Conservation (phyloP, 2,329 filamentous ascomycete species). For the Aspergillus chevalieri region DNA sequence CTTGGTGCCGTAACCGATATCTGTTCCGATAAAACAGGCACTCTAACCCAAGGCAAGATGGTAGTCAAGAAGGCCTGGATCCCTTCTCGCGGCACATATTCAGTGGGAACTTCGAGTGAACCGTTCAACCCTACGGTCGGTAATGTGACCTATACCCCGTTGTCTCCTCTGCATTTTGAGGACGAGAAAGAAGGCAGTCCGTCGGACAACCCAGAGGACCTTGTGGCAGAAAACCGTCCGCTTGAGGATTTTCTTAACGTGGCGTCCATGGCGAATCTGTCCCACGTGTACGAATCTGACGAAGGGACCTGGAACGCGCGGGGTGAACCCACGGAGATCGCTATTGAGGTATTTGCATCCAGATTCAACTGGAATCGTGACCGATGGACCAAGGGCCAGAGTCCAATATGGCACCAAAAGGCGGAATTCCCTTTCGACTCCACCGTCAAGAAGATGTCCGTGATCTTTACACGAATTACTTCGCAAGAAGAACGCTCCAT, state of each 20-base stretch:
- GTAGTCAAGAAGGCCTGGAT: constrained; percentile 56
- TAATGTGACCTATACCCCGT: constrained; percentile 36
- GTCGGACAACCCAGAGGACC: constrained; percentile 19
- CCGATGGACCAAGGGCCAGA: constrained; percentile 45
- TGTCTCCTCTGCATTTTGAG: constrained; percentile 23
- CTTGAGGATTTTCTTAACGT: constrained; percentile 56
- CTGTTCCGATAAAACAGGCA: constrained; percentile 56
- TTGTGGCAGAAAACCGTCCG: constrained; percentile 42
- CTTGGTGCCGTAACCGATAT: constrained; percentile 57
- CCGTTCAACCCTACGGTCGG: constrained; percentile 54
- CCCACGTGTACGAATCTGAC: constrained; percentile 53
- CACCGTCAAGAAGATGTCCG: constrained; percentile 69
- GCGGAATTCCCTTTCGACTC: constrained; percentile 70
- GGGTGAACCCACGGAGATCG: constrained; percentile 66
- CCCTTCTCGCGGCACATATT: constrained; percentile 52
- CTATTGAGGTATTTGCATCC: constrained; percentile 66
- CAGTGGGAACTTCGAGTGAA: constrained; percentile 50
- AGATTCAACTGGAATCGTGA: constrained; percentile 60
- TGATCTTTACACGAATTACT: constrained; percentile 49
- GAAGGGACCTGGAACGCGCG: constrained; percentile 54
- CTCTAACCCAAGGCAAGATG: constrained; percentile 60
- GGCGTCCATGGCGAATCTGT: constrained; percentile 60
- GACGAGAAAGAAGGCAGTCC: constrained; percentile 20
- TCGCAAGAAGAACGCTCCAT: constrained; percentile 20
- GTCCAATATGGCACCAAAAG: constrained; percentile 51